A percentile compares a stretch with the other conserved stretches of the same genome.
Evolutionary conservation across 495 filamentous ascomycete genomes (phyloP).

Genomic region (Annulohypoxylon stygium): DNA sequence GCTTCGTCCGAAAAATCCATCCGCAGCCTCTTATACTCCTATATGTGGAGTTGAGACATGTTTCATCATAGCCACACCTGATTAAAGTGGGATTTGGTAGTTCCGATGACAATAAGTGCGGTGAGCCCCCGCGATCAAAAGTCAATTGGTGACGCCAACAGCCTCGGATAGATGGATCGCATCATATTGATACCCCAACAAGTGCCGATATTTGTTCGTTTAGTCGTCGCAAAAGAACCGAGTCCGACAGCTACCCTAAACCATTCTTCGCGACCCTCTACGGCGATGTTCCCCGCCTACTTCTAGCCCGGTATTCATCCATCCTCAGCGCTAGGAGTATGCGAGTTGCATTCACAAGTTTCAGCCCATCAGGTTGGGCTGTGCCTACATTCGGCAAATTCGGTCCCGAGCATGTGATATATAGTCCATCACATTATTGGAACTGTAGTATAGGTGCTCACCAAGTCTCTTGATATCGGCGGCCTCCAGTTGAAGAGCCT

Average conservation of each 20-base stretch:
- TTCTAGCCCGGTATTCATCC: conserved; percentile 16
- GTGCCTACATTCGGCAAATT: conserved; percentile 3
- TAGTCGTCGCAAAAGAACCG: neutral
- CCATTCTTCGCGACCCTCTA: neutral
- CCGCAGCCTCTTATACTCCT: conserved; percentile 9
- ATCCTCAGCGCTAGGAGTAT: conserved; percentile 27
- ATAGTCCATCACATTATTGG: neutral
- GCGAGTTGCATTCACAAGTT: conserved; percentile 23
- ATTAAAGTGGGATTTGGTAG: conserved; percentile 15
- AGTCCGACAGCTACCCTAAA: neutral
- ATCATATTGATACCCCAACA: neutral
- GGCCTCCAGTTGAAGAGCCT: neutral
- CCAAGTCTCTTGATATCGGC: neutral
- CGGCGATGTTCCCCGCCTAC: neutral
- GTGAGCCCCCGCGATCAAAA: conserved; percentile 18
- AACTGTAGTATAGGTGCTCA: neutral
- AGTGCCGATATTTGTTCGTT: conserved; percentile 2
- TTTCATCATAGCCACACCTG: conserved; percentile 40
- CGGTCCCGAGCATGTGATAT: conserved; percentile 5
- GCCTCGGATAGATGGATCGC: conserved; percentile 1
- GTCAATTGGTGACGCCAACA: conserved; percentile 14
- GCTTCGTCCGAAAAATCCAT: conserved; percentile 9
- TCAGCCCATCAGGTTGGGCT: conserved; percentile 13
- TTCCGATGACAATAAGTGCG: conserved; percentile 3
- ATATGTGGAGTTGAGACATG: conserved; percentile 33